phyloP scores from a whole-genome alignment of 441 rosid species.

The Kokia cookei region DNA sequence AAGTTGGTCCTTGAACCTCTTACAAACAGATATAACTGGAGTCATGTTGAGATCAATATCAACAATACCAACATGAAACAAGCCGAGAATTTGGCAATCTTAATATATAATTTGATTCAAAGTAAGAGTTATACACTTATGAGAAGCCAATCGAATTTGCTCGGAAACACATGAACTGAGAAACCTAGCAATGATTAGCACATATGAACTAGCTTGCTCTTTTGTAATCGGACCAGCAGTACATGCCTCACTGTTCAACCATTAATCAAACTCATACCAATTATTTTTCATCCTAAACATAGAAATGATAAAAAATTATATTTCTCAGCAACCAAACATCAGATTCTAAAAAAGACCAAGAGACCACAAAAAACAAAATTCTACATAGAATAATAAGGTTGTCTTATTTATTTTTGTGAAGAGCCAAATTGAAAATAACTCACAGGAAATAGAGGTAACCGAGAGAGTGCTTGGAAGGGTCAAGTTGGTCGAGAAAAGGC shows the following conservation, averaged over 20 bases:
- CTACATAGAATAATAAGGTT: too few species aligned
- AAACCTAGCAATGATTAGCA: conserved; percentile 49
- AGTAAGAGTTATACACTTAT: conserved; percentile 50
- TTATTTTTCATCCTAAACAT: not conserved
- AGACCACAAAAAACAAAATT: not conserved
- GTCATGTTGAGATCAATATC: conserved; percentile 9
- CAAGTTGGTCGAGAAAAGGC: conserved; percentile 74
- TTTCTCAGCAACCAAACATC: not conserved
- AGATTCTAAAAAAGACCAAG: not conserved
- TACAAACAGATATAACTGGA: conserved; percentile 69
- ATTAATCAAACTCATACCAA: conserved; percentile 4
- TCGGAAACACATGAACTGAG: conserved; percentile 54
- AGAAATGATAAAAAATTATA: not conserved
- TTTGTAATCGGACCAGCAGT: conserved; percentile 41
- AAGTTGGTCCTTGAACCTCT: conserved; percentile 77
- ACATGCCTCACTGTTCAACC: conserved; percentile 60
- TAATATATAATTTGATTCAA: not conserved
- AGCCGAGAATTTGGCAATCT: not conserved
- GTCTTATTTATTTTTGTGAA: too few species aligned
- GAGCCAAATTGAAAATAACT: conserved; percentile 12
- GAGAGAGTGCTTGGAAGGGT: conserved; percentile 75
- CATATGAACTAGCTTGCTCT: conserved; percentile 44
- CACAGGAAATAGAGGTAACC: conserved; percentile 86
- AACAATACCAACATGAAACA: not conserved
- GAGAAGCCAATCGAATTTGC: conserved; percentile 70